Base-by-base conservation (phyloP, 2,329 filamentous ascomycete genomes). In the Diaporthe aspalathi region DNA sequence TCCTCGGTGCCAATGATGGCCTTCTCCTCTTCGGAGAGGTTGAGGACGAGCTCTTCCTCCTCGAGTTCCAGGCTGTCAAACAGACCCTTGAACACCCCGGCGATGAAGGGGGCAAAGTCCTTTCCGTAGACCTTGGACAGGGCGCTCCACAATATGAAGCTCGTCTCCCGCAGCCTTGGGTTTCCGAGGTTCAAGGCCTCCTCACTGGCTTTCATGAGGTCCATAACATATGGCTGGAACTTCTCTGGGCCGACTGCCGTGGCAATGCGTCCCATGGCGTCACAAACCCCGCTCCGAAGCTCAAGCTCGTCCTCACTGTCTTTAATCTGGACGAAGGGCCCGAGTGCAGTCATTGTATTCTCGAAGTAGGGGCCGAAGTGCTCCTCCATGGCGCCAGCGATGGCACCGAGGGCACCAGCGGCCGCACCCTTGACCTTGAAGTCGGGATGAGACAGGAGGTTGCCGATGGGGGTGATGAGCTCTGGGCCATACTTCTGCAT, bases 131-230 rank as follows among this genome's bases (percentile, higher is more conserved):
- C 94, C 85, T 97, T 97, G 74, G 95, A 93, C 79, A 99, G 91
- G 50, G 93, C 94, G 75, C 94, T 94, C 95, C 96, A 99, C 68
- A 99, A 88, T 74, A 98, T 97, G 84, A 97, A 99, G 80, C 94
- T 97, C 73, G 94, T 98, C 86, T 99, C 96, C 82, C 94, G 93
- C 66, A 98, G 90, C 70, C 95, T 90, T 52, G 95, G 93, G 83
- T 98, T 95, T 76, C 94, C 95, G 3, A 99, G 90, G 76, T 92
- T 87, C 2, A 98, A 88, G 69, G 93, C 95, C 82, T 98, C 95
- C 83, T 98, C 95, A 75, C 94, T 97, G 17, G 95, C 92, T 77
- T 92, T 88, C 93, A 99, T 97, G 71, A 98, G 87, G 52, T 94
- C 94, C 79, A 93, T 87, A 45, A 98, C 95, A 79, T 95, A 98